Evolutionary conservation across 192 early-diverging fungal species (phyloP), one percentile per base, ranked within the genome.

Genomic region (Diversispora epigaea): DNA sequence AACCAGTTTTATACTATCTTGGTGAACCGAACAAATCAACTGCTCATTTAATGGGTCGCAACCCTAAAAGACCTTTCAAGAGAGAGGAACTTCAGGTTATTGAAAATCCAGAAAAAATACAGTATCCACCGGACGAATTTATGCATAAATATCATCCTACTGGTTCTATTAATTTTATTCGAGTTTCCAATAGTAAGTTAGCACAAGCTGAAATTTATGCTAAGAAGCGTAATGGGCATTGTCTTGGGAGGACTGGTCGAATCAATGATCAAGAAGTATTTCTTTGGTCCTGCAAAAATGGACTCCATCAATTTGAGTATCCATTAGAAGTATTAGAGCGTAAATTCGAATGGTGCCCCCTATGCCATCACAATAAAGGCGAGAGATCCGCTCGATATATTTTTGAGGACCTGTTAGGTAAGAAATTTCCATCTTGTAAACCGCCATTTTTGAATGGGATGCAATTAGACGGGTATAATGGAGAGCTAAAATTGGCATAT

Each of bases 301-400:
- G 39, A 66, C 64, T 40, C 25, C n/a, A 66, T 66, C 64, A 66
- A 40, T 66, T 14, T 14, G 64, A 66, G 25, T 14, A 14, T 21
- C 64, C 64, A 25, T 66, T 21, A 21, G 39, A 66, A 25, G 25
- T 66, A 9, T 32, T 21, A 32, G 25, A 66, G 64, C 64, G 39
- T 6, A 40, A 67, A 67, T 67, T 67, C 64, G 64, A 67, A n/a
- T 67, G 40, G 64, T 67, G 64, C 11, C 64, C 64, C 10, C 3
- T 67, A 41, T 67, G 64, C 25, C 25, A 32, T 32, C 25, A 32
- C 25, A 32, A 32, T 32, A 32, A 32, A 32, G 25, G 25, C 25
- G 25, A 32, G 25, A 32, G 25, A 32, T 32, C 25, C 25, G 25
- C 25, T 32, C 25, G 25, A 32, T 32, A 32, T 32, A 32, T 32